Evolutionary conservation across 306 rosid genomes (phyloP).

Genomic region (Betula pendula): DNA sequence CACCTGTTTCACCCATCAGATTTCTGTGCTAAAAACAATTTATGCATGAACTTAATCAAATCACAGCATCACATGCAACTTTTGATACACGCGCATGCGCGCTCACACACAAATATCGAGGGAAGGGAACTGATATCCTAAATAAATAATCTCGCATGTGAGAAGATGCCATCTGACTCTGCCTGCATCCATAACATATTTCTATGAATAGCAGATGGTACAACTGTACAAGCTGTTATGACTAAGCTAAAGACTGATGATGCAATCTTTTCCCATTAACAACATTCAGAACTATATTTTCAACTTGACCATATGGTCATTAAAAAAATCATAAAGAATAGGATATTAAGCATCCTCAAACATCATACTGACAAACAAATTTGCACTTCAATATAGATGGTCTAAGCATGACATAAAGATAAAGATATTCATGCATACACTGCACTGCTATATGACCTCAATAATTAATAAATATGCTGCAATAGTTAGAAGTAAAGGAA

Average conservation of each 20-base stretch:
- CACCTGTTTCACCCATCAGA: slow-evolving; percentile 42
- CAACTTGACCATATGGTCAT: background rate
- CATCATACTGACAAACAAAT: background rate
- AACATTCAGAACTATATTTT: background rate
- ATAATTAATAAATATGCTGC: background rate
- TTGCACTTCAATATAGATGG: background rate
- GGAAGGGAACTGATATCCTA: background rate
- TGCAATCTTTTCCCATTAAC: background rate
- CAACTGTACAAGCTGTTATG: background rate
- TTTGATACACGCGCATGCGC: background rate
- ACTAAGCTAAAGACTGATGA: background rate
- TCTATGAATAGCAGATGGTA: background rate
- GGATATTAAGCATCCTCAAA: slow-evolving; percentile 1
- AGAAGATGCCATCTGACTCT: background rate
- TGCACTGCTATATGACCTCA: background rate
- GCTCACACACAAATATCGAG: slow-evolving; percentile 13
- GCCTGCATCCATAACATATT: background rate
- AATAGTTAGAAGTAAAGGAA: background rate
- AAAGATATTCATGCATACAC: background rate
- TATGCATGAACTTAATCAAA: slow-evolving; percentile 19
- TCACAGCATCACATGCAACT: slow-evolving; percentile 15
- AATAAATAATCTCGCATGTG: background rate
- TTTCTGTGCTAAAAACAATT: slow-evolving; percentile 21
- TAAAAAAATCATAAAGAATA: background rate
- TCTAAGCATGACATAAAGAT: background rate